Evolutionary conservation across 2,329 filamentous ascomycete species (phyloP), one percentile per base, ranked within the genome.

Genomic region (Fusarium brachygibbosum): DNA sequence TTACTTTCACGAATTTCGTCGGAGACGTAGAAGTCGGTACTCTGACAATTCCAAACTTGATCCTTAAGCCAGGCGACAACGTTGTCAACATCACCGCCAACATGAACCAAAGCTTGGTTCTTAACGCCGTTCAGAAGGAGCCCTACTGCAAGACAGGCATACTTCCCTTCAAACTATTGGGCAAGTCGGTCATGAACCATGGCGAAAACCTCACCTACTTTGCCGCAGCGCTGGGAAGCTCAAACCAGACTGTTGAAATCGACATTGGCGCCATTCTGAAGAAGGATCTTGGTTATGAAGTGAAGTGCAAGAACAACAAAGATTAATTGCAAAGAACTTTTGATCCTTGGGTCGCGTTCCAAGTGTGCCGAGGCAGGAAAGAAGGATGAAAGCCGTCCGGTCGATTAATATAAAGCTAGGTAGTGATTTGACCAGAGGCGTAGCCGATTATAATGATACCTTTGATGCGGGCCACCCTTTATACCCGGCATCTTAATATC

Each of bases 11-110:
- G 77, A 88, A 88, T 74, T 86, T 81, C 71, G 82, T 90, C 53
- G 81, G 84, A 44, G 83, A 81, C 45, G 69, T 78, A 44, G 67
- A 80, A 2, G 82, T 91, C 64, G 90, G 90, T 53, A 84, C 79
- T 40, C 79, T 87, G 10, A 85, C 82, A 65, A 83, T 92, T 64
- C 80, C 87, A 68, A 82, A 91, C 78, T 79, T 92, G 44, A 66
- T 84, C 19, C 83, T 92, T 46, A 75, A 71, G 34, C 90, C 89
- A 4, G 90, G 90, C 59, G 76, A 80, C 72, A 91, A 91, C 79
- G 79, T 77, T 17, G 84, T 86, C 70, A 75, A 81, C 45, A 84
- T 91, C 76, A 84, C 83, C 59, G 85, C 87, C 68, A 83, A 76
- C 62, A 83, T 90, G 70, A 74, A 86, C 54, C 84, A 90, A 71